These are phyloP conservation scores for Daldinia sp. DNA, from an alignment of 2,329 filamentous ascomycete species.

Conservation along the genomic window DNA sequence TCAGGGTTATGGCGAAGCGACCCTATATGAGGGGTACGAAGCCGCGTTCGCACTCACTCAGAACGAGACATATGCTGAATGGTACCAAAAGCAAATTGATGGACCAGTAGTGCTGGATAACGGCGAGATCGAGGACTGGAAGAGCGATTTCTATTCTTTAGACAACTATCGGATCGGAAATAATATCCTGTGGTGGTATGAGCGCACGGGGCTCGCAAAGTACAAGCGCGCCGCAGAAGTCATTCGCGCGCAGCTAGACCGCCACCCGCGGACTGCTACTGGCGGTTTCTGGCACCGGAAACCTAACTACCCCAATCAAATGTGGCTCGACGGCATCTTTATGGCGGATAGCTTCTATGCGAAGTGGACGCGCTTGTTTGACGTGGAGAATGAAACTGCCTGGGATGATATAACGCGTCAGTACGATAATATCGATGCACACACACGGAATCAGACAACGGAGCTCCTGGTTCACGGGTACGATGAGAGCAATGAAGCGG, in stretches of 20 bases:
- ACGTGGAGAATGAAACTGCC: slow-evolving; percentile 50
- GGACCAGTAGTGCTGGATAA: slow-evolving; percentile 54
- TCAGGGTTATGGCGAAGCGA: slow-evolving; percentile 55
- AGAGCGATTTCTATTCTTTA: slow-evolving; percentile 57
- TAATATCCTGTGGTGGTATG: slow-evolving; percentile 60
- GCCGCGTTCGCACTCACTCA: slow-evolving; percentile 54
- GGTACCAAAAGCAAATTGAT: slow-evolving; percentile 57
- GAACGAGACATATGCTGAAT: slow-evolving; percentile 54
- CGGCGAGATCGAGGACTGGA: slow-evolving; percentile 58
- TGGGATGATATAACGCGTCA: slow-evolving; percentile 56
- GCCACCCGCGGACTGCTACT: slow-evolving; percentile 57
- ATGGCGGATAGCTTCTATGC: slow-evolving; percentile 58
- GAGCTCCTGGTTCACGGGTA: slow-evolving; percentile 61
- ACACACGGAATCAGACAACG: slow-evolving; percentile 50
- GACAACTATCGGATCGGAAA: slow-evolving; percentile 63
- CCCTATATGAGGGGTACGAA: slow-evolving; percentile 57
- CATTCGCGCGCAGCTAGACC: slow-evolving; percentile 56
- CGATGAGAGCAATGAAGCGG: slow-evolving; percentile 55
- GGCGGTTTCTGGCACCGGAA: slow-evolving; percentile 65
- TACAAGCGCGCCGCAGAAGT: slow-evolving; percentile 58
- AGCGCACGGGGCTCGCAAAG: slow-evolving; percentile 55
- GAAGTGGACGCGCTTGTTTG: slow-evolving; percentile 51
- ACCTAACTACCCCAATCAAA: slow-evolving; percentile 52
- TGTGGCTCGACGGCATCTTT: slow-evolving; percentile 66
- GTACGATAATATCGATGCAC: slow-evolving; percentile 53